Percentiles rank a stretch among this genome's conserved stretches.
Conservation (phyloP, 306 rosid genomes). For the Prunus fruticosa region DNA sequence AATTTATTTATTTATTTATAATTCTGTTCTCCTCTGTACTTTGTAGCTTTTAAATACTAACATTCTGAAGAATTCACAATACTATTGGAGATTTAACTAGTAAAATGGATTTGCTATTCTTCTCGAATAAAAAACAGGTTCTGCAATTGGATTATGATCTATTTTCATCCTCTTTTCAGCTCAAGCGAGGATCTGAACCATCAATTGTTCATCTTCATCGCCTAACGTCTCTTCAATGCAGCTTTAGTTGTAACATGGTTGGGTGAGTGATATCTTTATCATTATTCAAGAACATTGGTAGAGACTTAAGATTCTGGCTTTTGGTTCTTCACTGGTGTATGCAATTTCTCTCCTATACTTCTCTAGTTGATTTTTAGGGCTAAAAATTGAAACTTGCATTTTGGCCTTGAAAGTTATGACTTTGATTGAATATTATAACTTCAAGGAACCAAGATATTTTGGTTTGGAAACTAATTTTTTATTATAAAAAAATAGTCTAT, state of each 20-base stretch:
- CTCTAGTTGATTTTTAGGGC: neutral
- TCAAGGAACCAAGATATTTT: neutral
- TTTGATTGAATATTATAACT: neutral
- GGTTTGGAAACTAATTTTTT: neutral
- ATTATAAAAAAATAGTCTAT: no score
- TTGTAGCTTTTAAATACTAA: neutral
- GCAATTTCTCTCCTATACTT: neutral
- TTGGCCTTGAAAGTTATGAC: neutral
- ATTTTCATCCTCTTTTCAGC: slow-evolving; percentile 48
- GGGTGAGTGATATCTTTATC: slow-evolving; percentile 60
- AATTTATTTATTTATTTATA: neutral
- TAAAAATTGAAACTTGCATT: neutral
- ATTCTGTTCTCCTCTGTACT: neutral
- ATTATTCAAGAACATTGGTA: neutral
- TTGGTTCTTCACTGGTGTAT: slow-evolving; percentile 8
- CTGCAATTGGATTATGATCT: slow-evolving; percentile 9
- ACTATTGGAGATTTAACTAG: neutral
- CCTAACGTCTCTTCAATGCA: slow-evolving; percentile 75
- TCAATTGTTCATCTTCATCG: slow-evolving; percentile 77
- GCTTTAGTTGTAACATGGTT: slow-evolving; percentile 97
- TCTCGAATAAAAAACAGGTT: neutral
- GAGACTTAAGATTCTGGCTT: slow-evolving; percentile 1
- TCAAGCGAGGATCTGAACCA: slow-evolving; percentile 85
- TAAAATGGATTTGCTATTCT: neutral
- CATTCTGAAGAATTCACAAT: neutral